Base-by-base conservation (phyloP, 1,284 basidiomycete species). In the Ceratobasidium sp. region DNA sequence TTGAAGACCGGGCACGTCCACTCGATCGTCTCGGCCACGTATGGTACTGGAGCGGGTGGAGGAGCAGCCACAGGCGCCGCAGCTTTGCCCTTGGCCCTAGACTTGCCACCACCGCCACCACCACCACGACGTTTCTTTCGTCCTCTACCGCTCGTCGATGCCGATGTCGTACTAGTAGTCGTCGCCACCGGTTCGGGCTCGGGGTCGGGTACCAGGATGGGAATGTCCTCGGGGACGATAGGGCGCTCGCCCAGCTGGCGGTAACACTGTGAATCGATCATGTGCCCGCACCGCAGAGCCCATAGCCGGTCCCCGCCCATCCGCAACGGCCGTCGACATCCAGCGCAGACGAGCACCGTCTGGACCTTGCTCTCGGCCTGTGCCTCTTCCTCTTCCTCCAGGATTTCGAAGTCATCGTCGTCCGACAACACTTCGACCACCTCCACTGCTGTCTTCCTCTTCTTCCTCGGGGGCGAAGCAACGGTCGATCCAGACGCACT, bases 211-310 rank as follows among this genome's bases (percentile, higher is more conserved):
- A n/a, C 38, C 6, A 44, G 10, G 9, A 54, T 44, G 15, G 65
- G 52, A 9, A 13, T 20, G 20, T n/a, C 52, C 28, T 56, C 50
- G 7, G 23, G 50, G 1, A 40, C 68, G 15, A 70, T 44, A 13
- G 68, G 68, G 2, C 38, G 28, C 23, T 70, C 68, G 9, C 28
- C 48, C 38, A 61, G 50, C 56, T 46, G 28, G 23, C 23, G 57
- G 62, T 73, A 73, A 61, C 69, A 73, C 17, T 56, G 17, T 23
- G 69, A 73, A 48, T 73, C 69, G n/a, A 73, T 73, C 69, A 73
- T 62, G 42, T 73, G 69, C 9, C 69, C 69, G n/a, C 69, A 73
- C 38, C 69, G 56, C 17, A 73, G 33, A 3, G 69, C 69, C 69
- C 69, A 73, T 9, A 73, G 23, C 38, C 69, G 17, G 13, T 33